Evolutionary conservation across 306 rosid species (phyloP).

Genomic region (Cicer cuneatum): DNA sequence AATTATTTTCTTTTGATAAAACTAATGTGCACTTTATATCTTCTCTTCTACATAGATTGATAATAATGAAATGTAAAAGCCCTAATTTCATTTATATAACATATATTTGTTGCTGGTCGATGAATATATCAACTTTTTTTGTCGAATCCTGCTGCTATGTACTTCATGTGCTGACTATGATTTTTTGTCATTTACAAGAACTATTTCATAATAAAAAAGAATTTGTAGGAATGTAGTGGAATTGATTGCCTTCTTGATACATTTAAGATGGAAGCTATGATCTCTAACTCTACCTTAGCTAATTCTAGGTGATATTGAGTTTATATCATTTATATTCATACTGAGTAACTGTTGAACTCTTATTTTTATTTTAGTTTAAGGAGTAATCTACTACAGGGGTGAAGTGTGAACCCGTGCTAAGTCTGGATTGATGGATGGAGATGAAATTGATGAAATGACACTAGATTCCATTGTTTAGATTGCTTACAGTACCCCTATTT

Average conservation of each 20-base stretch:
- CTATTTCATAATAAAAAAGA: background rate
- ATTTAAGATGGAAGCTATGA: constrained; percentile 2
- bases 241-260: background rate
- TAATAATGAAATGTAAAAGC: constrained; percentile 7
- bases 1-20: background rate
- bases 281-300: background rate
- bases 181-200: background rate
- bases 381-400: background rate
- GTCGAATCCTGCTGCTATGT: background rate
- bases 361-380: background rate
- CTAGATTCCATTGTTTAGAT: constrained; percentile 4
- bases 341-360: constrained; percentile 11
- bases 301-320: background rate
- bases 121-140: constrained; percentile 9
- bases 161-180: background rate
- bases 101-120: constrained; percentile 18
- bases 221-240: background rate
- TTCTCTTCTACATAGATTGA: background rate
- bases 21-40: background rate
- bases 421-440: background rate
- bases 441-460: background rate
- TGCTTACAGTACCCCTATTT: background rate
- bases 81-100: constrained; percentile 14
- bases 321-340: background rate
- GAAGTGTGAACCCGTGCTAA: background rate